These are phyloP conservation scores for Yarrowia divulgata DNA, from an alignment of 805 yeast genomes.

Conservation along the genomic window DNA sequence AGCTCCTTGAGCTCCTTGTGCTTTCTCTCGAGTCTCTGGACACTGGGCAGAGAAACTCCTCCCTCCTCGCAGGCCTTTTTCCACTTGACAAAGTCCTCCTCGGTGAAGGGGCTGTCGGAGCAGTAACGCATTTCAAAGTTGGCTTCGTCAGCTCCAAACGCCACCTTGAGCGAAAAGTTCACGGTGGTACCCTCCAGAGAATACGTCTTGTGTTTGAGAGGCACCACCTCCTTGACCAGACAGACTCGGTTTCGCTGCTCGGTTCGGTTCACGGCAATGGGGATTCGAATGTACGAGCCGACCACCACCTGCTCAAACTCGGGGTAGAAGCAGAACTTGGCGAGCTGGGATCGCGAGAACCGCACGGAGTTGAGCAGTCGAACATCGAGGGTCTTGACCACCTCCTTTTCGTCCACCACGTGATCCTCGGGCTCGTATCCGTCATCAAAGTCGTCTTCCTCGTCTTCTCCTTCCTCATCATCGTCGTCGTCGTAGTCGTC, in stretches of 20 bases:
- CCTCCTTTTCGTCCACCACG: constrained; percentile 50
- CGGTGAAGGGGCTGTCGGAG: constrained; percentile 76
- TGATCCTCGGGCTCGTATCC: constrained; percentile 60
- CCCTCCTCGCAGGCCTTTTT: constrained; percentile 65
- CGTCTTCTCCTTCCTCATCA: constrained; percentile 52
- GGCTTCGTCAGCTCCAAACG: constrained; percentile 81
- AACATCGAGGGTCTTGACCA: constrained; percentile 57
- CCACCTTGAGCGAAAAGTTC: constrained; percentile 68
- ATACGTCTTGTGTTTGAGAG: constrained; percentile 55
- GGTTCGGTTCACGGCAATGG: constrained; percentile 73
- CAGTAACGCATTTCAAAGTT: constrained; percentile 78
- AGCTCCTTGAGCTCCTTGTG: constrained; percentile 66
- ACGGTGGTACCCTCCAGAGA: constrained; percentile 58
- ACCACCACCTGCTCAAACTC: constrained; percentile 73
- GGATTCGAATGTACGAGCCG: constrained; percentile 83
- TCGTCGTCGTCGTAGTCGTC: constrained; percentile 42
- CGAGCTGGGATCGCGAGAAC: constrained; percentile 78
- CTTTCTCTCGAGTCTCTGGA: constrained; percentile 70
- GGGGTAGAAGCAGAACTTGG: constrained; percentile 80
- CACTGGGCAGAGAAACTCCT: constrained; percentile 64
- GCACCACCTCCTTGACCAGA: constrained; percentile 70
- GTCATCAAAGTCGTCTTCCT: constrained; percentile 53
- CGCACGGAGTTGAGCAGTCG: constrained; percentile 74
- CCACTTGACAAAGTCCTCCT: constrained; percentile 78
- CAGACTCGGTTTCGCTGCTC: constrained; percentile 80